These are phyloP conservation scores for Chenopodium berlandieri DNA, from an alignment of 148 eudicot species.

Conservation along the genomic window DNA sequence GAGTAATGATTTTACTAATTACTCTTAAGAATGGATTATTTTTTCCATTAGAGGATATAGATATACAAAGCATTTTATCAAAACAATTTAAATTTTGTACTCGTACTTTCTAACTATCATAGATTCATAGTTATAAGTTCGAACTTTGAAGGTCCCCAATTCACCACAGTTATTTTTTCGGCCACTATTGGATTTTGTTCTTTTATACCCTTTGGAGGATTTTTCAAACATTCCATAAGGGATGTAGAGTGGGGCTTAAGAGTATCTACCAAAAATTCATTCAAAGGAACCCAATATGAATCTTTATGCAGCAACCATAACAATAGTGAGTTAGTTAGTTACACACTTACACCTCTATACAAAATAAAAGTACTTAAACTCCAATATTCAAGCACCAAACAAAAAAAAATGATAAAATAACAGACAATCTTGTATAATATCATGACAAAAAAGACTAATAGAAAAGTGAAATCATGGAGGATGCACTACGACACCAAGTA, in stretches of 20 bases:
- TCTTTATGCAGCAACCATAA: neutral
- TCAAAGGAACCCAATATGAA: neutral
- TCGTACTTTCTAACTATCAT: no score
- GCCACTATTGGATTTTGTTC: neutral
- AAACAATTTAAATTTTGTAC: no score
- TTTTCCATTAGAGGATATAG: neutral
- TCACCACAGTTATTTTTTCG: no score
- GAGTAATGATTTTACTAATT: neutral
- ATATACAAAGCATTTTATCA: no score
- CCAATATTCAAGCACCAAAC: constrained; percentile 1
- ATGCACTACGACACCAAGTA: neutral
- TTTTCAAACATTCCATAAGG: neutral
- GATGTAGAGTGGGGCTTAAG: neutral
- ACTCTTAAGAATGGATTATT: neutral
- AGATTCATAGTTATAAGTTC: no score
- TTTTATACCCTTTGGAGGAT: neutral
- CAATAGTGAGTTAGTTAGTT: neutral
- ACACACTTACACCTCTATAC: neutral
- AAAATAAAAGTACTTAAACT: neutral
- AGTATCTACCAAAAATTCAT: neutral
- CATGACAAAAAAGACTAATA: neutral
- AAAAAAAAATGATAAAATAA: neutral
- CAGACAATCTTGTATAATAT: neutral
- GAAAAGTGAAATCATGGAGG: neutral
- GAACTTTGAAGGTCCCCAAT: no score